A percentile compares a stretch with the other conserved stretches of the same genome.
Conservation (phyloP, 257 asterid species). For the Solanum lycopersicoides region DNA sequence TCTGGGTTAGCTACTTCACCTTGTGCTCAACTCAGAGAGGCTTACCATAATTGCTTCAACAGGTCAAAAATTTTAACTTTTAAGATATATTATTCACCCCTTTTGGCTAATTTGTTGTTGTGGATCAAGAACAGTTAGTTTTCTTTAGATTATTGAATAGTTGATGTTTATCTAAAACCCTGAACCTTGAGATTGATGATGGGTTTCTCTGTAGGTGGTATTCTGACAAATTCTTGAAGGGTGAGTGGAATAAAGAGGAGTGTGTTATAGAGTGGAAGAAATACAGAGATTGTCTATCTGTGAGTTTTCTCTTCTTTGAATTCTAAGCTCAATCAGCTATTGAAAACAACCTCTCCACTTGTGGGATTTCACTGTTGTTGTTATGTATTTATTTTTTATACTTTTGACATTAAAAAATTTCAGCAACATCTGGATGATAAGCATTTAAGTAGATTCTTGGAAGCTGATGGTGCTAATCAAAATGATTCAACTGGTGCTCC, state of each 20-base stretch:
- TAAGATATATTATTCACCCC: background rate
- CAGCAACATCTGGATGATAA: slow-evolving; percentile 91
- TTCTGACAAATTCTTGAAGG: slow-evolving; percentile 79
- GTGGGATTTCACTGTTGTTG: background rate
- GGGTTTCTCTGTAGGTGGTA: slow-evolving; percentile 49
- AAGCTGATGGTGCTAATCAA: slow-evolving; percentile 47
- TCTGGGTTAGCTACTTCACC: slow-evolving; percentile 61
- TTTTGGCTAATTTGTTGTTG: background rate
- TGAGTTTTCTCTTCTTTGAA: slow-evolving; percentile 15
- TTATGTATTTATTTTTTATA: background rate
- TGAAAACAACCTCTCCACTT: background rate
- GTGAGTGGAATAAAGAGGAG: slow-evolving; percentile 75
- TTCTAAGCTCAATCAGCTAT: background rate
- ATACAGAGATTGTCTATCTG: slow-evolving; percentile 78
- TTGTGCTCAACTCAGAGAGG: slow-evolving; percentile 62
- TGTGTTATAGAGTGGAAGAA: slow-evolving; percentile 77
- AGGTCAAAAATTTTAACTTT: slow-evolving; percentile 18
- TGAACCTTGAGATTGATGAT: background rate
- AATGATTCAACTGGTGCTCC: slow-evolving; percentile 27
- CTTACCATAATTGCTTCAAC: slow-evolving; percentile 85
- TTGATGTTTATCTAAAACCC: background rate
- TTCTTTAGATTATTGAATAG: background rate
- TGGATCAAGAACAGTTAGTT: background rate
- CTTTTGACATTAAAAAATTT: background rate
- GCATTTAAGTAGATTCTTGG: slow-evolving; percentile 72